Base-by-base conservation (phyloP, 2,329 filamentous ascomycete species). In the Aspergillus sp. region DNA sequence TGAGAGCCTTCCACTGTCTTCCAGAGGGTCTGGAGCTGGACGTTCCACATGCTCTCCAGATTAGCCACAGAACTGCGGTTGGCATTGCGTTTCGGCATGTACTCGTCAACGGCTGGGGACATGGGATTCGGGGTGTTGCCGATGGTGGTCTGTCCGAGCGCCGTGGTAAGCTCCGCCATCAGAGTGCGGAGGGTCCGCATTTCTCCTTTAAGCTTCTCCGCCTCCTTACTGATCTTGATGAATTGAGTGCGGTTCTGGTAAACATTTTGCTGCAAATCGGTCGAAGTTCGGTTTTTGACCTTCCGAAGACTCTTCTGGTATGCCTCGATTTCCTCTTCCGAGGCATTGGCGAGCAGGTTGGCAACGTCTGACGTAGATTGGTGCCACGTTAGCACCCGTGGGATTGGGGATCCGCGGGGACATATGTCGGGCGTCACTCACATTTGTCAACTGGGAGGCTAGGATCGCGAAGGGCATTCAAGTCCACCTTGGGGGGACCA, bases 191-290 rank as follows among this genome's bases (percentile, higher is more conserved):
- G 84, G 6, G 91, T 91, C 55, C 91, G 87, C 95, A 99, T 98
- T 76, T 99, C 95, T 58, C 87, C 87, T 78, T 98, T 98, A 60
- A 99, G 86, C 80, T 96, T 97, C 78, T 99, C 95, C 2, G 96
- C 95, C 79, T 99, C 95, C 78, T 98, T 97, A 74, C 93, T 97
- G 76, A 99, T 98, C 77, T 96, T 96, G 82, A 99, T 98, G 73
- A 99, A 99, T 71, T 98, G 95, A 0, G 92, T 96, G 52, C 95
- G 88, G 77, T 99, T 99, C 76, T 97, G 93, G 77, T 96, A 94
- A 54, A 99, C 90, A 77, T 93, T 98, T 72, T 96, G 91, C 76
- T 98, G 94, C 21, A 99, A 82, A 68, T 98, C 93, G 52, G 87
- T 84, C 5, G 90, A 89, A 8, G 92, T 92, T 58, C 90, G 86